Evolutionary conservation across 1,284 basidiomycete species (phyloP), one percentile per base, ranked within the genome.

Genomic region (Agaricales sp.): DNA sequence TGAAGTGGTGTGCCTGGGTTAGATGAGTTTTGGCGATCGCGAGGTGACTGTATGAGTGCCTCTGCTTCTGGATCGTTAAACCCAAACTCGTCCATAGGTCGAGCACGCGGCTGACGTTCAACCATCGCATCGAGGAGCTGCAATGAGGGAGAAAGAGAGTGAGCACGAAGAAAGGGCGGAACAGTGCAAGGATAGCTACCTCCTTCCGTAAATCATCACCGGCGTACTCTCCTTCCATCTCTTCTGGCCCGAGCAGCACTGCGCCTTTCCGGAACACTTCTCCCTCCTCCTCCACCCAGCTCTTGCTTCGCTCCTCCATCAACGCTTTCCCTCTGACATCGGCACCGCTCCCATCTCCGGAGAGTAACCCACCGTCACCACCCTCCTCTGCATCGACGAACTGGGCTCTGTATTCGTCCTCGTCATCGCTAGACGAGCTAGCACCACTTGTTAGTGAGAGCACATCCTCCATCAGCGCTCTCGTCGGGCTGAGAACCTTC

Each of bases 251-350:
- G 8, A 95, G 70, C 11, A 91, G 71, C 1, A 81, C 82, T 1
- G 75, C 76, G 0, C 92, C 92, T 61, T 92, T 92, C 46, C 92
- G 73, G 68, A 97, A 97, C 24, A 96, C 84, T 64, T 96, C 92
- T 1, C 88, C 90, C 59, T 92, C 90, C 59, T 92, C 90, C 55
- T 82, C 86, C 0, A 92, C 84, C 83, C 87, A 88, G 48, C 71
- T 80, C 55, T 77, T 74, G 12, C 44, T 45, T 12, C 45, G 25
- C 6, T 52, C 53, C 18, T 23, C 21, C 30, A 46, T 50, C 11
- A 38, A 47, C 2, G 35, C 39, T 13, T 43, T 23, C 14, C 47
- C 50, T n/a, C 48, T 46, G 38, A n/a, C 43, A n/a, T 48, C 52
- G 4, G 24, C 38, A 45, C 39, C 44, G 43, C 22, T 26, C 44